Base-by-base conservation (phyloP, 1,284 basidiomycete species). In the Malassezia vespertilionis region DNA sequence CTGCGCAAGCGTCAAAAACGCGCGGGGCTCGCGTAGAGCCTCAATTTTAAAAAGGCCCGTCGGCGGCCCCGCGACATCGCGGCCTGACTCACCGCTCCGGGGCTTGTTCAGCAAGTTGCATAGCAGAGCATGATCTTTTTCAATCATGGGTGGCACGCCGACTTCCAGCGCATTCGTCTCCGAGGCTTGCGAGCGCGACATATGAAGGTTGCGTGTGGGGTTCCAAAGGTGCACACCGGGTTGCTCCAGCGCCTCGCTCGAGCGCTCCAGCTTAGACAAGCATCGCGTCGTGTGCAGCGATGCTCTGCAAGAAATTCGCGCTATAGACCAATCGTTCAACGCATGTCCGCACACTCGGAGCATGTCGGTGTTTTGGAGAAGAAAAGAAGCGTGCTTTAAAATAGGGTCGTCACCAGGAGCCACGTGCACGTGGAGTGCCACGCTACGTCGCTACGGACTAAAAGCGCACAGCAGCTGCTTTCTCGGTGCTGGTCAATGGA, bases 401-500 rank as follows among this genome's bases (percentile, higher is more conserved):
- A 28, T n/a, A n/a, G n/a, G n/a, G n/a, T n/a, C n/a, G n/a, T n/a
- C n/a, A n/a, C n/a, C n/a, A n/a, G n/a, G n/a, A n/a, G n/a, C n/a
- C n/a, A n/a, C n/a, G n/a, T n/a, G n/a, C n/a, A n/a, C n/a, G n/a
- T n/a, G n/a, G n/a, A n/a, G n/a, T n/a, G n/a, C n/a, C n/a, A 28
- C 27, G 12, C 8, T 21, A 33, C 33, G 33, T 33, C 3, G 18
- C 32, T 33, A 33, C 11, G 7, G 26, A 28, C 26, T 33, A 63
- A 56, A 70, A 70, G 9, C 67, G 55, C 14, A 66, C 65, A 3
- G 67, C 67, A 6, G 65, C 57, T 12, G 67, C 67, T n/a, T 54
- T 53, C 50, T 66, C 63, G 2, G 69, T 64, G 9, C 49, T 46
- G 18, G 52, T 52, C 22, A 70, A 61, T 22, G 86, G 82, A 17